Base-by-base conservation (phyloP, 176 grass and related monocot genomes). In the Ampelocalamus luodianensis region DNA sequence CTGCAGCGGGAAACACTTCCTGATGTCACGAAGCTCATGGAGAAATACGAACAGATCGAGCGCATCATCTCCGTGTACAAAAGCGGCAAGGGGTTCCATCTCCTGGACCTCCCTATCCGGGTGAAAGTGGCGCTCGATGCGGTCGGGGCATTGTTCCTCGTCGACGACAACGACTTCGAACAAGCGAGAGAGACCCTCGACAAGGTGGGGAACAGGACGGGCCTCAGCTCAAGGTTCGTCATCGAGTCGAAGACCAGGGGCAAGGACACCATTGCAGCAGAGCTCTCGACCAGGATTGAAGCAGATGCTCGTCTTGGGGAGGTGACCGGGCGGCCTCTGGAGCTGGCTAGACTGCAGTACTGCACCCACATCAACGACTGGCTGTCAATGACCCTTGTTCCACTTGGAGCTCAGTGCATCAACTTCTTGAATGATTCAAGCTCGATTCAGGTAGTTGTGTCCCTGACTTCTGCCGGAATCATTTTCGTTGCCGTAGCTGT, bases 281-380 rank as follows among this genome's bases (percentile, higher is more conserved):
- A 98, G 87, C 70, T 98, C 81, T 71, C 67, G 0, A 90, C 74
- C 32, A 72, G 50, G 72, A n/a, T 86, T 2, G 88, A 12, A 15
- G 75, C 39, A 29, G 68, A 72, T 20, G 53, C 50, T 64, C 80
- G 10, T 11, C 40, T 50, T 6, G 80, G 77, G 27, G 86, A 89
- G 26, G 88, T 72, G 54, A 65, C 54, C 3, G 86, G 91, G 23
- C 95, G 79, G 15, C 85, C 91, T 4, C 80, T 98, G 11, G 87
- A 93, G 74, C 82, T 98, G 17, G 82, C 93, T 9, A 93, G 90
- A 26, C n/a, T 94, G 61, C 94, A 93, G 83, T 98, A 98, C 64
- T 72, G 73, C 36, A 89, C 91, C 8, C 87, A 75, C 43, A 56
- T 98, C 83, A 81, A 84, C 72, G 70, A 92, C 14, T 72, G 42